Evolutionary conservation across 495 filamentous ascomycete genomes (phyloP).

Genomic region (Hypomontagnella submonticulosa): DNA sequence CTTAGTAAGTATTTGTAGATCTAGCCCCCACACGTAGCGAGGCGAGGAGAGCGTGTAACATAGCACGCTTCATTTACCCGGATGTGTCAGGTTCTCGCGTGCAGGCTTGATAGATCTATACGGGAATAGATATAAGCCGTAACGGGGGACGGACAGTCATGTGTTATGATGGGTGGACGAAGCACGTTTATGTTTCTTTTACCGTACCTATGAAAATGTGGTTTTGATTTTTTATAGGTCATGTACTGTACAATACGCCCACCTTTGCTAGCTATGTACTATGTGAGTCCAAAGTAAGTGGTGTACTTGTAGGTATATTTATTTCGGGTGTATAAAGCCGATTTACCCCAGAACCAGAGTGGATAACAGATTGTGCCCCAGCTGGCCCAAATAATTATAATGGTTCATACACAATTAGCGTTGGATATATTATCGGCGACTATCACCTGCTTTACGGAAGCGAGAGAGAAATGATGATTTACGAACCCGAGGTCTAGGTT

Average conservation of each 20-base stretch:
- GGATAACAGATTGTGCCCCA: conserved; percentile 19
- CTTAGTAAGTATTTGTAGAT: neutral
- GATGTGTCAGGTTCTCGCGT: conserved; percentile 23
- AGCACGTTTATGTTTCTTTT: conserved; percentile 16
- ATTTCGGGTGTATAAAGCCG: conserved; percentile 4
- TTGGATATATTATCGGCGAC: conserved; percentile 14
- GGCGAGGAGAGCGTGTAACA: too few species aligned
- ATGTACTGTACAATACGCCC: conserved; percentile 1
- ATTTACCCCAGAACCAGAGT: conserved; percentile 25
- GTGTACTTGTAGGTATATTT: neutral
- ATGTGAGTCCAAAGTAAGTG: neutral
- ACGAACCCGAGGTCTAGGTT: conserved; percentile 28
- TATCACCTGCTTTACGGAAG: conserved; percentile 24
- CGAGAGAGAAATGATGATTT: conserved; percentile 35
- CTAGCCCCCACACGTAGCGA: too few species aligned
- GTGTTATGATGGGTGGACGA: conserved; percentile 7
- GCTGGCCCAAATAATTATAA: neutral
- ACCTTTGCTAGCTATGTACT: conserved; percentile 8
- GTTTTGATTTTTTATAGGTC: neutral
- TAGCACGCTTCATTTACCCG: conserved; percentile 33
- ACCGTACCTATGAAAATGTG: conserved; percentile 13
- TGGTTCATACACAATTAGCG: conserved; percentile 9
- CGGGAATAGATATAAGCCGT: neutral
- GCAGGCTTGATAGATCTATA: conserved; percentile 3
- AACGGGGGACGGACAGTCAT: conserved; percentile 7